Evolutionary conservation across 805 yeast species (phyloP), one percentile per base, ranked within the genome.

Genomic region (Sporopachydermia lactativora): DNA sequence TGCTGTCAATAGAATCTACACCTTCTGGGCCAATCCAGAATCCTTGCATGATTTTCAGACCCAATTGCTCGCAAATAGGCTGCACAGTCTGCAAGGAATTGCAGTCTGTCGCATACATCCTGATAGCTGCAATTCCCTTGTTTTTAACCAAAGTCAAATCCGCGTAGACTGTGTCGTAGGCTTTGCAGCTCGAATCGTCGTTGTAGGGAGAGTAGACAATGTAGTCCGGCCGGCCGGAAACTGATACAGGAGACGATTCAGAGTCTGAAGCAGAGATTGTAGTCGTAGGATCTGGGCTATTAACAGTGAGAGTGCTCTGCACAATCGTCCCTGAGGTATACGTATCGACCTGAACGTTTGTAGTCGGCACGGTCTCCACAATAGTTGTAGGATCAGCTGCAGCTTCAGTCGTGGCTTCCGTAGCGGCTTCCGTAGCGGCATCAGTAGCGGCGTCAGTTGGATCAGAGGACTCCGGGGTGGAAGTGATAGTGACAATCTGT

Each of bases 61-160:
- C 95, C 41, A 80, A 60, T 11, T 57, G 39, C 17, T 53, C 51
- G 49, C 80, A 71, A 34, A 67, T 68, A 39, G 92, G 83, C 50
- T 75, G 67, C 34, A 85, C 75, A 2, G 80, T 75, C 18, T 68
- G 53, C 39, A 82, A 60, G 17, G 81, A 72, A 56, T 72, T 67
- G 64, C 96, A 88, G 59, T 88, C 96, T 43, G 83, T 80, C 49
- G 95, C 94, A 55, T 88, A 88, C 41, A 84, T 57, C 65, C 96
- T 75, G 41, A 88, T 62, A 40, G 70, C 70, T 34, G 61, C 54
- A 50, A 86, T 77, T 42, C 85, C 82, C 53, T 73, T 76, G 42
- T 69, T 55, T 17, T 60, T 53, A 50, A 88, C 81, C 44, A 61
- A 52, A 19, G 62, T 47, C 44, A 88, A 64, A 57, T 88, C 96